These are phyloP conservation scores for Taxillus chinensis DNA, from an alignment of 164 flowering plant species.

Conservation along the genomic window DNA sequence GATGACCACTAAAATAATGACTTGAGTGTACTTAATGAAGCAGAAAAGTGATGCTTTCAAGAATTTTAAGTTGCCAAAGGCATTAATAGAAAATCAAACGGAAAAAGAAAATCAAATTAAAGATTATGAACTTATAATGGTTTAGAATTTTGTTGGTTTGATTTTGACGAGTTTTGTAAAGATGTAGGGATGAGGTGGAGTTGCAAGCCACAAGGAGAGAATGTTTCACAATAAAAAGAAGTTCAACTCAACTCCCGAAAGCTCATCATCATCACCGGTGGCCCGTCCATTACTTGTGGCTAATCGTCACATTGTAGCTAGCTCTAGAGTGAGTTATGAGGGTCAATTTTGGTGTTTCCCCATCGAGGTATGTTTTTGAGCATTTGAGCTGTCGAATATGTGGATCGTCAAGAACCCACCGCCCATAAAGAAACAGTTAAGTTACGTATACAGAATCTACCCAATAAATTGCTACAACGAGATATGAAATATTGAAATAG, in stretches of 20 bases:
- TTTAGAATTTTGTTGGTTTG: background rate
- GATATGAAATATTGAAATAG: no score
- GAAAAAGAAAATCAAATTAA: background rate
- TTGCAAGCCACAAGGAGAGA: background rate
- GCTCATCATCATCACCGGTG: background rate
- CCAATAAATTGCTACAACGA: background rate
- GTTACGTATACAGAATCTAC: background rate
- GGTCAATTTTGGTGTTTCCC: background rate
- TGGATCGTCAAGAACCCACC: background rate
- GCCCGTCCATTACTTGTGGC: background rate
- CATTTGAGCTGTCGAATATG: background rate
- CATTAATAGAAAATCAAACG: background rate
- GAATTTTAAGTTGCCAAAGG: background rate
- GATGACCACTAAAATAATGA: background rate
- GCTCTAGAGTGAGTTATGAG: background rate
- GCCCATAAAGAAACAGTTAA: background rate
- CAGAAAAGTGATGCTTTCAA: background rate
- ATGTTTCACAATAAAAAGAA: background rate
- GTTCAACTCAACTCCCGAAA: no score
- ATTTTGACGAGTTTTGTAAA: background rate
- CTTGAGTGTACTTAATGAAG: background rate
- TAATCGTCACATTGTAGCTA: background rate
- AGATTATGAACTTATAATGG: constrained; percentile 1
- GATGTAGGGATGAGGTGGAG: background rate
- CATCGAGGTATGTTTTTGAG: background rate